phyloP scores from a whole-genome alignment of 306 rosid species.

The Cucurbita ficifolia region DNA sequence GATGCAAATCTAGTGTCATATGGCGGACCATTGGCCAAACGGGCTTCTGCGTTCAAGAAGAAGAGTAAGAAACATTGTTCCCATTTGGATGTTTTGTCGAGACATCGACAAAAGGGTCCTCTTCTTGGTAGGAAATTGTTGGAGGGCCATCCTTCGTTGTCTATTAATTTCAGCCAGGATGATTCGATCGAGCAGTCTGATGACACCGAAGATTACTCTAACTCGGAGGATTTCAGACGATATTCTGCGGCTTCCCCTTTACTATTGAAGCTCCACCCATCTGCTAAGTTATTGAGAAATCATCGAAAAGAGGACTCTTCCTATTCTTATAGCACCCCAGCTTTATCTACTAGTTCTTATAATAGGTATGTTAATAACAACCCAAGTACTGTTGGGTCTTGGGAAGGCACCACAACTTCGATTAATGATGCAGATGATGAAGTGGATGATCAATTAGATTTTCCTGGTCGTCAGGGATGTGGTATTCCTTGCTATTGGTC shows the following conservation, averaged over 20 bases:
- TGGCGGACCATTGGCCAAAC: constrained; percentile 17
- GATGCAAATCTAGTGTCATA: constrained; percentile 37
- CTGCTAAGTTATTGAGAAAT: constrained; percentile 34
- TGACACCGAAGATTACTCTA: constrained; percentile 48
- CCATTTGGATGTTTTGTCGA: constrained; percentile 33
- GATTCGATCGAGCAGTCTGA: constrained; percentile 58
- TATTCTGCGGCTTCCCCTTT: constrained; percentile 51
- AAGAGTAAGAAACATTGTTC: constrained; percentile 33
- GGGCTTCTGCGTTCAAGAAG: constrained; percentile 20
- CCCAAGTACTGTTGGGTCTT: constrained; percentile 83
- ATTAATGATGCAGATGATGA: constrained; percentile 64
- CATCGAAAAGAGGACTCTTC: constrained; percentile 64
- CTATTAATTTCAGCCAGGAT: constrained; percentile 23
- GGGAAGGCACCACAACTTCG: constrained; percentile 80
- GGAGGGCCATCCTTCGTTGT: constrained; percentile 26
- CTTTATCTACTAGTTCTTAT: constrained; percentile 80
- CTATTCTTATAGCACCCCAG: constrained; percentile 83
- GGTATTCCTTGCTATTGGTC: constrained; percentile 98
- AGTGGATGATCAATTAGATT: constrained; percentile 53
- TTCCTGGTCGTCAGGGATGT: constrained; percentile 77
- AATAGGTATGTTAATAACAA: constrained; percentile 39
- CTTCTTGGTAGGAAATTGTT: constrained; percentile 27
- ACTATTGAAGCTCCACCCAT: constrained; percentile 45
- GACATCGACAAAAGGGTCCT: constrained; percentile 26
- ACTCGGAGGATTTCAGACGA: constrained; percentile 49